phyloP scores from a whole-genome alignment of 2,329 filamentous ascomycete genomes.

The Pyricularia sp. region DNA sequence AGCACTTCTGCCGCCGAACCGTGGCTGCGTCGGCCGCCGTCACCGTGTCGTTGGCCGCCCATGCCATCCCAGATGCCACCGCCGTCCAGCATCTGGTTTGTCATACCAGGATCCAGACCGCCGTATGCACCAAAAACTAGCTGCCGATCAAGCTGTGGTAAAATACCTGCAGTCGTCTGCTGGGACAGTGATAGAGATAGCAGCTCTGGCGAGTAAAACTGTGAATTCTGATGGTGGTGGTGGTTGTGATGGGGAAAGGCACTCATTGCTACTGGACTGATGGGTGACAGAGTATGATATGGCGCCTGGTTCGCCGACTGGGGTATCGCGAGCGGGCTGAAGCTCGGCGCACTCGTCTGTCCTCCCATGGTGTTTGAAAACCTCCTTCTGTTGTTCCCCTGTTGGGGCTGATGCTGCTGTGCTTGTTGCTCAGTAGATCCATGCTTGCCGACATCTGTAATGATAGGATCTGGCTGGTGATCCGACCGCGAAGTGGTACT shows the following conservation, averaged over 20 bases:
- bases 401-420: conserved; percentile 25
- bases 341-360: conserved; percentile 31
- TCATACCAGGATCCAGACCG: conserved; percentile 34
- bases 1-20: conserved; percentile 2
- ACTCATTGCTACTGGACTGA: conserved; percentile 37
- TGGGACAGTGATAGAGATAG: conserved; percentile 42
- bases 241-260: conserved; percentile 19
- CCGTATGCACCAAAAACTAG: conserved; percentile 67
- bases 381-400: conserved; percentile 24
- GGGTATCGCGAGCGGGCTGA: conserved; percentile 30
- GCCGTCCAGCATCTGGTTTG: conserved; percentile 14
- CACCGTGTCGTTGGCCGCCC: conserved; percentile 12
- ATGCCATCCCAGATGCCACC: conserved; percentile 28
- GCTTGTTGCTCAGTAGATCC: conserved; percentile 15
- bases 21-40: not conserved
- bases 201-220: conserved; percentile 42
- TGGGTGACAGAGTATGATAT: conserved; percentile 41
- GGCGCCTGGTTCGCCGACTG: conserved; percentile 24
- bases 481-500: conserved; percentile 22
- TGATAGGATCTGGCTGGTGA: conserved; percentile 24
- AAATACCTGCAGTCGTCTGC: conserved; percentile 34
- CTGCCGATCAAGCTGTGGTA: conserved; percentile 66
- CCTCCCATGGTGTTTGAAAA: conserved; percentile 30
- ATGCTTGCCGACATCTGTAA: conserved; percentile 23
- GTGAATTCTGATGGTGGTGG: conserved; percentile 24